A percentile compares a stretch with the other conserved stretches of the same genome.
Evolutionary conservation across 495 filamentous ascomycete species (phyloP).

Genomic region (Bacidia rubella): DNA sequence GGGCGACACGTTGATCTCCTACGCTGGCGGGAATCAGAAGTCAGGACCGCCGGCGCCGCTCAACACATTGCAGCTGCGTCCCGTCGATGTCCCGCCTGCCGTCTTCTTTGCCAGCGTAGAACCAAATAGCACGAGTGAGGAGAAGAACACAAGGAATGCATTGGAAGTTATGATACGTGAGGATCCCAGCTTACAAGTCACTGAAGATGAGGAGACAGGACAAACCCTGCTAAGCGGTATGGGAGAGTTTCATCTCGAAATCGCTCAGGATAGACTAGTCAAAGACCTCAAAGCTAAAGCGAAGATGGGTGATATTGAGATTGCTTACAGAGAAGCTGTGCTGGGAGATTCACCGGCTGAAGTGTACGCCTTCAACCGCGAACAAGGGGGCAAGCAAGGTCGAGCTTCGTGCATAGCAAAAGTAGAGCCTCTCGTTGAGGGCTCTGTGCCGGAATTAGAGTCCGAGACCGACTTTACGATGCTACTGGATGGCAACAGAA

Average conservation of each 20-base stretch:
- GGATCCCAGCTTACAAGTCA: conserved; percentile 85
- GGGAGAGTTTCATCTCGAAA: conserved; percentile 96
- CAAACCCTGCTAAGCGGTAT: conserved; percentile 90
- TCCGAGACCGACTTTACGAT: conserved; percentile 9
- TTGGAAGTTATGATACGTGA: conserved; percentile 70
- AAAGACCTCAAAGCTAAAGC: conserved; percentile 84
- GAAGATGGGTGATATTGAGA: conserved; percentile 82
- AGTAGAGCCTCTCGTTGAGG: conserved; percentile 43
- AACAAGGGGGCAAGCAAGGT: conserved; percentile 64
- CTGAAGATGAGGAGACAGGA: conserved; percentile 74
- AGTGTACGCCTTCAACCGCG: conserved; percentile 56
- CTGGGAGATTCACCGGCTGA: conserved; percentile 37
- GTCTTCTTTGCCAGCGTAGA: conserved; percentile 94
- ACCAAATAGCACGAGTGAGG: conserved; percentile 62
- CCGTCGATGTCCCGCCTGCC: conserved; percentile 80
- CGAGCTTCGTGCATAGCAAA: conserved; percentile 61
- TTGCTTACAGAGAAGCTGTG: conserved; percentile 80
- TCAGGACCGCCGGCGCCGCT: conserved; percentile 52
- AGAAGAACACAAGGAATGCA: conserved; percentile 63
- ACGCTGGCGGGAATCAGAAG: conserved; percentile 45
- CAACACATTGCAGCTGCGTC: conserved; percentile 65
- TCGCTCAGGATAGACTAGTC: conserved; percentile 75
- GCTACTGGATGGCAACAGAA: conserved; percentile 41
- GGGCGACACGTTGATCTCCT: conserved; percentile 79
- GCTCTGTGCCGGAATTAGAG: neutral